Base-by-base conservation (phyloP, 2,329 filamentous ascomycete genomes). In the Aspergillus sp. region DNA sequence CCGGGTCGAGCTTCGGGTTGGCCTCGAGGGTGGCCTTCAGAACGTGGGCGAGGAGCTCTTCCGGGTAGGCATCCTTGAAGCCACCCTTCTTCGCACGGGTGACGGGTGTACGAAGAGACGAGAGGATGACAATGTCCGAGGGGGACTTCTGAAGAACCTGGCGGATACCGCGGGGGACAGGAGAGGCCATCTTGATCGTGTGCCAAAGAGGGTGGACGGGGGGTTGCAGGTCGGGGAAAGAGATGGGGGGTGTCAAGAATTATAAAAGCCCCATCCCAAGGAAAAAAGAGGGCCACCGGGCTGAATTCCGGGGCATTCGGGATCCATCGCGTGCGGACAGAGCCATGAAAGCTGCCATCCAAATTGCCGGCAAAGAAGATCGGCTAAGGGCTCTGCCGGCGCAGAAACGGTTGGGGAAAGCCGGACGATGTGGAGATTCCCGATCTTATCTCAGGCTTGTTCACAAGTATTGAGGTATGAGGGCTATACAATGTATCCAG, bases 51-150 rank as follows among this genome's bases (percentile, higher is more conserved):
- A 96, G 87, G 50, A 96, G 81, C 72, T 96, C 89, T 72, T 96
- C 92, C 14, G 94, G 91, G 75, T 93, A 92, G 45, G 92, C 87
- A 69, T 95, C 89, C 72, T 90, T 89, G 65, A 96, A 84, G 16
- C 83, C 82, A 65, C 92, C 92, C 66, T 90, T 90, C 77, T 90
- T 87, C 38, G 90, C 84, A 58, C 90, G 85, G 54, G 88, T 93
- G 59, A 96, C 82, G 38, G 92, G 89, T 7, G 92, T 96, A 61
- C 92, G 89, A 38, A 96, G 82, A n/a, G 91, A 85, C 17, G 91
- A 95, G 63, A 96, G 85, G 68, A 96, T 88, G 63, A 96, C 90
- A 40, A 90, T 82, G 75, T 96, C 92, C 59, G 85, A 82, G 38
- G 90, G 87, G 20, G 85, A 76, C 73, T 94, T 95, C 65, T 85